A percentile compares a stretch with the other conserved stretches of the same genome.
Conservation (phyloP, 176 grass and related monocot genomes). For the Hyparrhenia diplandra region DNA sequence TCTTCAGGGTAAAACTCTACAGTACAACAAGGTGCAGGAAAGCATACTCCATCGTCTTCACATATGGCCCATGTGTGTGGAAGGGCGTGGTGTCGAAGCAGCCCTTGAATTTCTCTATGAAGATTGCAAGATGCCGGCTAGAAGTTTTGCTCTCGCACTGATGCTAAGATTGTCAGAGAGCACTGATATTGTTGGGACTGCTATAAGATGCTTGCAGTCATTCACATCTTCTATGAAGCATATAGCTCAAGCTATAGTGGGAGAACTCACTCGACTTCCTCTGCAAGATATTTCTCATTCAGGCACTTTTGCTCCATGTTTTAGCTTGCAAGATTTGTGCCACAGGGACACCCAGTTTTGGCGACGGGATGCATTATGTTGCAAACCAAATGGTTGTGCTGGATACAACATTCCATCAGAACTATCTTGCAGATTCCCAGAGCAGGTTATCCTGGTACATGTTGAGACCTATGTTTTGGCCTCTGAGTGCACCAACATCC, state of each 20-base stretch:
- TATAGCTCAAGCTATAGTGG: not conserved
- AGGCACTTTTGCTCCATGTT: not conserved
- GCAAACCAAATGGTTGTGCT: not conserved
- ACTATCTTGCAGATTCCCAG: not conserved
- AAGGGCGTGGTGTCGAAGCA: not conserved
- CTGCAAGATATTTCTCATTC: not conserved
- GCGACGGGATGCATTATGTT: not conserved
- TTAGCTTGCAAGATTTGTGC: not conserved
- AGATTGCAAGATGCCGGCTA: not conserved
- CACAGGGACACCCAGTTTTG: not conserved
- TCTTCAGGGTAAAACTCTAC: constrained; percentile 3
- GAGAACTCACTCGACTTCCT: not conserved
- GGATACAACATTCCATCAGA: not conserved
- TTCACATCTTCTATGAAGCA: not conserved
- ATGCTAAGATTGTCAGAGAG: constrained; percentile 9
- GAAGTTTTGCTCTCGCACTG: not conserved
- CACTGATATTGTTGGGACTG: not conserved
- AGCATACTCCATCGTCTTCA: not conserved
- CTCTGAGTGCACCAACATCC: not conserved
- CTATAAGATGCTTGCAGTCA: not conserved
- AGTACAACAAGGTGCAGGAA: not conserved
- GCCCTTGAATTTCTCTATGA: not conserved
- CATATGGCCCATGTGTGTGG: not conserved
- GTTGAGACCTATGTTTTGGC: not conserved
- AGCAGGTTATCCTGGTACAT: not conserved